Base-by-base conservation (phyloP, 202 grass and related monocot species). In the Eragrostis tef region DNA sequence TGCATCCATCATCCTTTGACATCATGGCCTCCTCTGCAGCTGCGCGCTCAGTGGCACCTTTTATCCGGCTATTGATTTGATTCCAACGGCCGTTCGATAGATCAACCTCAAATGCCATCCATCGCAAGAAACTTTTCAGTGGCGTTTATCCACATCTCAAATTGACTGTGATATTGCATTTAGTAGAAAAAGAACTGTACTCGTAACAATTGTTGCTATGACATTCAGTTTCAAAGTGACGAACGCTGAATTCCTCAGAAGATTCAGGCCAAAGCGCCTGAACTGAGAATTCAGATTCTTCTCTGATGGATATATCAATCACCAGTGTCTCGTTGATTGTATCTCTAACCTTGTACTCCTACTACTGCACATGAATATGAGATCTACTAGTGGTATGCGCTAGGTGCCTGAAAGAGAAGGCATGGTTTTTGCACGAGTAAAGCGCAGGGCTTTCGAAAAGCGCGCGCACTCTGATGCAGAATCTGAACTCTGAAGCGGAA, bases 11-110 rank as follows among this genome's bases (percentile, higher is more conserved):
- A 60, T 17, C 6, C 60, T 41, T 50, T 85, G 56, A 53, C 66
- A 78, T 85, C 66, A 71, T 77, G 81, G 47, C 58, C 64, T 67
- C 58, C 64, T 67, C 34, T 66, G 61, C 61, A 64, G 27, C 29
- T 17, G 15, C 15, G 62, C 31, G 10, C 62, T 64, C 5, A 19
- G 31, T 19, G 15, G 62, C 60, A 64, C 29, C 62, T 65, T 65
- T 39, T 16, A 41, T 41, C 26, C 39, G 62, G 29, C 31, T 65
- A 19, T n/a, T 39, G 20, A 56, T 56, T 53, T 58, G 20, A 64
- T 31, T 41, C 31, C 39, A 65, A 31, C 62, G 15, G 31, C 8
- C 54, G 54, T 65, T 41, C 10, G 26, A 67, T 62, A 25, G 24
- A 29, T 26, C 4, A 41, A 67, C 4, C 16, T 43, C 15, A 5